Conservation (phyloP, 768 basidiomycete species). For the Amanita jacksonii region DNA sequence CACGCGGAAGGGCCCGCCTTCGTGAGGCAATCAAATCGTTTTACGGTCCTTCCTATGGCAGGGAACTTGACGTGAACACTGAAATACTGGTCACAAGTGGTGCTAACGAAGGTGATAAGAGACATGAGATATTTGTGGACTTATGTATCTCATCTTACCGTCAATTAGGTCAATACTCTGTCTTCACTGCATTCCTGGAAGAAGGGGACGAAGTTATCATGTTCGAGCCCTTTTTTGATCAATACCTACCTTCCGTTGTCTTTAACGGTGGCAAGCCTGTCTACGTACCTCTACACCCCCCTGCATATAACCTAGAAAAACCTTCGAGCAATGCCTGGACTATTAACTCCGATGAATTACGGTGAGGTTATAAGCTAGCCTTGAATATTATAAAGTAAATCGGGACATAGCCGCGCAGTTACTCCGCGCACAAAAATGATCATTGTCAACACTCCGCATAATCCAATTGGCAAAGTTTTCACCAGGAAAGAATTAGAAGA, state of each 20-base stretch:
- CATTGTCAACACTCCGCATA: constrained; percentile 94
- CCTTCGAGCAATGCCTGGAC: constrained; percentile 75
- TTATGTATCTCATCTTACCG: constrained; percentile 12
- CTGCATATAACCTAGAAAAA: constrained; percentile 34
- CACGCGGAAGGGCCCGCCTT: constrained; percentile 80
- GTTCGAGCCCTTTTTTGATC: constrained; percentile 98
- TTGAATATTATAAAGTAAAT: background rate
- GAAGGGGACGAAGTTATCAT: constrained; percentile 95
- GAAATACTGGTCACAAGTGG: constrained; percentile 95
- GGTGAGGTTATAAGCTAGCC: constrained; percentile 37
- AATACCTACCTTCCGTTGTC: constrained; percentile 85
- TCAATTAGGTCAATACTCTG: constrained; percentile 78
- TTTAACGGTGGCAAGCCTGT: constrained; percentile 93
- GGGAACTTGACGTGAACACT: constrained; percentile 70
- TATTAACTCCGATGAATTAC: constrained; percentile 82
- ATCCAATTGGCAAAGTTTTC: constrained; percentile 98
- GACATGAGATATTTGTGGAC: background rate
- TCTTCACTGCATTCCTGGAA: constrained; percentile 86
- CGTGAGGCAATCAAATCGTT: constrained; percentile 79
- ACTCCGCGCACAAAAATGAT: constrained; percentile 91
- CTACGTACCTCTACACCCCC: constrained; percentile 92
- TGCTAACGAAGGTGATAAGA: constrained; percentile 80
- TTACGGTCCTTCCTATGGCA: constrained; percentile 60
- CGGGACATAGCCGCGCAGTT: constrained; percentile 52
- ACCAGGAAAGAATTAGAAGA: constrained; percentile 70